Evolutionary conservation across 139 green algal species (phyloP), one percentile per base, ranked within the genome.

Genomic region (Chlorella sp.): DNA sequence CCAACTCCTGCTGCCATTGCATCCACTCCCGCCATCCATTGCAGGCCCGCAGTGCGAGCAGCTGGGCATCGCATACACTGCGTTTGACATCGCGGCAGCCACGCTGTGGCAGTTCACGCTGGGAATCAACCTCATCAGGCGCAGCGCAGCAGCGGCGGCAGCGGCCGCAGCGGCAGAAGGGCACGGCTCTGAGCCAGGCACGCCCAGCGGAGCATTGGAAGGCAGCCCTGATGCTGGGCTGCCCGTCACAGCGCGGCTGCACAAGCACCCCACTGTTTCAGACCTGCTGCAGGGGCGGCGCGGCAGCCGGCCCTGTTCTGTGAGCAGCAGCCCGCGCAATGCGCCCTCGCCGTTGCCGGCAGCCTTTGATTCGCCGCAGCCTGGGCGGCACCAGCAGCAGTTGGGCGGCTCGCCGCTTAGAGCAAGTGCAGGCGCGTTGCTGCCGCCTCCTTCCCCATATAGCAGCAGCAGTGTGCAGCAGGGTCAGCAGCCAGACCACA

Each of bases 31-130:
- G n/a, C n/a, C n/a, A n/a, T n/a, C 44, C 44, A 11, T 11, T 55
- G 51, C 51, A 60, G 51, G 51, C 51, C 51, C 51, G 18, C 25
- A 67, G 4, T 90, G 87, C 64, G 81, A 79, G 47, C 44, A 36
- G 26, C 4, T 74, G 26, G 83, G 83, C 11, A 68, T 88, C 1
- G 81, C 73, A 7, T 86, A 86, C 81, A 75, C 71, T 0, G 73
- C 74, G 18, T 85, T 90, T 75, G 74, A 87, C 81, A 90, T 90
- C 6, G 69, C 60, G 0, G 74, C 64, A 1, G 86, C 81, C 72
- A 90, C 86, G 4, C 47, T 87, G 17, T 83, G 81, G 62, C 86
- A 90, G 62, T 90, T 90, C 80, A 87, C 81, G 6, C 32, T 90
- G 41, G 86, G 74, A 2, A 70, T 90, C 62, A 36, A 76, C n/a